Percentiles rank a stretch among this genome's conserved stretches.
Evolutionary conservation across 1,284 basidiomycete genomes (phyloP).

Genomic region (Polyporus tsugae): DNA sequence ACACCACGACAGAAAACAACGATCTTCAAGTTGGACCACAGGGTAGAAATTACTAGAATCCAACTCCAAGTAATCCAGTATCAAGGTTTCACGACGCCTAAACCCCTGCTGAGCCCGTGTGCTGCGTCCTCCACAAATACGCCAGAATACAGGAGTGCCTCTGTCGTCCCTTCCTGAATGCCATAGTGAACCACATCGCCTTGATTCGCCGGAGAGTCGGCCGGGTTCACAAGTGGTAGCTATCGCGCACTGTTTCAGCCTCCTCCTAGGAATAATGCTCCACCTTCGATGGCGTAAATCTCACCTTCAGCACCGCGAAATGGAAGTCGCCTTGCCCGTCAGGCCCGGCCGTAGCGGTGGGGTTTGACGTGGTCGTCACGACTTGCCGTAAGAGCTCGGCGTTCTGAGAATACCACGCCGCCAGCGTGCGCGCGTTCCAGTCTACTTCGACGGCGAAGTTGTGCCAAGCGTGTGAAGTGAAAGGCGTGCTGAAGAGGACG

Average conservation of each 20-base stretch:
- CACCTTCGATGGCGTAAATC: slow-evolving; percentile 16
- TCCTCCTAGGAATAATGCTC: no score
- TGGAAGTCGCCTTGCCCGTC: slow-evolving; percentile 67
- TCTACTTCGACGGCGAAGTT: slow-evolving; percentile 68
- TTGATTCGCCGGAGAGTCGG: no score
- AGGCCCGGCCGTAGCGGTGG: slow-evolving; percentile 48
- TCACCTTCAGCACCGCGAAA: slow-evolving; percentile 63
- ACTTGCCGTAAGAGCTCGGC: slow-evolving; percentile 49
- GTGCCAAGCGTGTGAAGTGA: slow-evolving; percentile 57
- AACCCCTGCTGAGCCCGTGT: slow-evolving; percentile 33
- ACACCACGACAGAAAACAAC: no score
- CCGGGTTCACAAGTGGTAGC: no score
- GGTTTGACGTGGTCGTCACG: slow-evolving; percentile 51
- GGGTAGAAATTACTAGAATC: no score
- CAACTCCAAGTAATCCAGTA: no score
- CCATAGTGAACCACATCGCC: no score
- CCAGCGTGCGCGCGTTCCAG: slow-evolving; percentile 59
- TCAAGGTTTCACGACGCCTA: neutral
- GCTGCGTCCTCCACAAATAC: slow-evolving; percentile 56
- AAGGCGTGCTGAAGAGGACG: slow-evolving; percentile 57
- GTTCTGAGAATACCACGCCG: slow-evolving; percentile 58
- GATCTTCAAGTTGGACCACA: no score
- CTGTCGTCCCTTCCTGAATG: no score
- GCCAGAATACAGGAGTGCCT: slow-evolving; percentile 64
- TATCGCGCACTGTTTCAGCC: no score